Percentiles rank a stretch among this genome's conserved stretches.
Conservation (phyloP, 192 early-diverging fungal species). For the Backusella macrospora region DNA sequence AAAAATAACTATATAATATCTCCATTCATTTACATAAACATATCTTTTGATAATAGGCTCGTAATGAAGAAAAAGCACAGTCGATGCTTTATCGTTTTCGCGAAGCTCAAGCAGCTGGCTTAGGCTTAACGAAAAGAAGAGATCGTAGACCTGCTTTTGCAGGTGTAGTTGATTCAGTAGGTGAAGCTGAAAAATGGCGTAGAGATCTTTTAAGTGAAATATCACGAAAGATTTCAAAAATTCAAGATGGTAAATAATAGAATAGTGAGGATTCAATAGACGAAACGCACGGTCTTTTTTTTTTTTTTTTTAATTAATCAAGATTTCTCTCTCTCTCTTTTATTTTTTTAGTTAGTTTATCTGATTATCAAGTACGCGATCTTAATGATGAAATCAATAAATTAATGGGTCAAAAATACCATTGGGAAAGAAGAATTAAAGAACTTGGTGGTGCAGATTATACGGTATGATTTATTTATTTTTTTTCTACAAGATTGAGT, state of each 20-base stretch:
- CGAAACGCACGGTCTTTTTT: no score
- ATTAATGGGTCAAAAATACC: slow-evolving; percentile 84
- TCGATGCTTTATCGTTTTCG: slow-evolving; percentile 98
- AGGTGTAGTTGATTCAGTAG: slow-evolving; percentile 64
- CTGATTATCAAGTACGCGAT: slow-evolving; percentile 92
- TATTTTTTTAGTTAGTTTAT: slow-evolving; percentile 62
- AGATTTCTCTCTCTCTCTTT: slow-evolving; percentile 15
- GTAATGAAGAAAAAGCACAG: slow-evolving; percentile 98
- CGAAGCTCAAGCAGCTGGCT: slow-evolving; percentile 86
- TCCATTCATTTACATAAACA: not conserved
- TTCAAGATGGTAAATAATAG: slow-evolving; percentile 81
- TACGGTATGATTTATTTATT: slow-evolving; percentile 55
- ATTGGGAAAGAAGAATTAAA: slow-evolving; percentile 90
- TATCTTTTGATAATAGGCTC: slow-evolving; percentile 57
- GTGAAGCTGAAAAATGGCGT: slow-evolving; percentile 92
- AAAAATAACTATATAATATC: no score
- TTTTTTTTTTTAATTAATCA: no score
- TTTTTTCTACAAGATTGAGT: no score
- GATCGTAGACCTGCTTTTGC: slow-evolving; percentile 77
- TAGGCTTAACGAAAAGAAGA: slow-evolving; percentile 62
- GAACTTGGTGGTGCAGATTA: slow-evolving; percentile 95
- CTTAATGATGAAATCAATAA: slow-evolving; percentile 98
- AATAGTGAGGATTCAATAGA: not conserved
- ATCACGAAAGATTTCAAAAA: slow-evolving; percentile 83
- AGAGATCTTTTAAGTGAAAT: slow-evolving; percentile 89